Evolutionary conservation across 371 early-diverging fungal genomes (phyloP).

Genomic region (Saksenaea oblongispora): DNA sequence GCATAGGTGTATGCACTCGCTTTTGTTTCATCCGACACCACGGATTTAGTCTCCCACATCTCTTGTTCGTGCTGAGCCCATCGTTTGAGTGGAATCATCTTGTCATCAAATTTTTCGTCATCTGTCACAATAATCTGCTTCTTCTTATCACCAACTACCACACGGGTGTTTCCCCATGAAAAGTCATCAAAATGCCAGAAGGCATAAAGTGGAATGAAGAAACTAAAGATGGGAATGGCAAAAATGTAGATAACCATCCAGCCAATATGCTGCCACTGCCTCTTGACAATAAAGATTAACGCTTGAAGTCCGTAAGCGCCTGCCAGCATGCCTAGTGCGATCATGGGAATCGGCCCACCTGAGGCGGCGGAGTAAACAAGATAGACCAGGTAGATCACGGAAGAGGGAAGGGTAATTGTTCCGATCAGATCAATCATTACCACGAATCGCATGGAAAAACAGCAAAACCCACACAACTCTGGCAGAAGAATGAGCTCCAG

Average conservation of each 20-base stretch:
- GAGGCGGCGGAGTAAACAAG: conserved; percentile 52
- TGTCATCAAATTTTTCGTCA: conserved; percentile 59
- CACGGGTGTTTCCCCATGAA: conserved; percentile 97
- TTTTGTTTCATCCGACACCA: conserved; percentile 17
- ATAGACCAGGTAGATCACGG: conserved; percentile 68
- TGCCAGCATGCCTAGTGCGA: conserved; percentile 76
- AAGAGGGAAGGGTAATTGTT: conserved; percentile 94
- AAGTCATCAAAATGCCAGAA: conserved; percentile 99
- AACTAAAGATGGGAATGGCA: conserved; percentile 95
- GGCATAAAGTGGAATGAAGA: conserved; percentile 94
- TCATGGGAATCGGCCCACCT: conserved; percentile 59
- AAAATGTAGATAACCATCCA: conserved; percentile 96
- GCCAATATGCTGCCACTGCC: conserved; percentile 85
- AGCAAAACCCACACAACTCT: conserved; percentile 96
- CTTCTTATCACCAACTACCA: conserved; percentile 73
- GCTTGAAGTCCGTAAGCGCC: conserved; percentile 90
- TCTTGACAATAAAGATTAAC: conserved; percentile 85
- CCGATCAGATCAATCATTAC: conserved; percentile 96
- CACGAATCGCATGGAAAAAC: conserved; percentile 98
- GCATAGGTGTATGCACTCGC: background rate
- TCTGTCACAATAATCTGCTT: conserved; percentile 46
- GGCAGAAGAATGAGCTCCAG: conserved; percentile 90
- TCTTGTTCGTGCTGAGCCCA: conserved; percentile 82
- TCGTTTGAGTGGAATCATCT: conserved; percentile 59
- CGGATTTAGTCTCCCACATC: conserved; percentile 56